Evolutionary conservation across 2,329 filamentous ascomycete genomes (phyloP).

Genomic region (Botryosphaeria agaves): DNA sequence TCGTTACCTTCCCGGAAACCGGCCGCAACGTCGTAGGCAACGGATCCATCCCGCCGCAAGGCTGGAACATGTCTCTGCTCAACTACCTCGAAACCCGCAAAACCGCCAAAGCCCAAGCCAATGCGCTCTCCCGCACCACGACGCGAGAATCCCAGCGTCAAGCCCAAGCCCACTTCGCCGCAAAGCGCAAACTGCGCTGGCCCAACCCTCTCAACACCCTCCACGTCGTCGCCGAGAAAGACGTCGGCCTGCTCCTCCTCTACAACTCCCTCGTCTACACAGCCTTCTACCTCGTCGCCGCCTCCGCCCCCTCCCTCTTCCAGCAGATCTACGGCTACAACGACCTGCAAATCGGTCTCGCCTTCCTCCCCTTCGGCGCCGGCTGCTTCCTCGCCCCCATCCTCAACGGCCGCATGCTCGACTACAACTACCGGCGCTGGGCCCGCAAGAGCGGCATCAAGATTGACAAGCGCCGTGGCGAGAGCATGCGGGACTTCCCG

Average conservation of each 20-base stretch:
- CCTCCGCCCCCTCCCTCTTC: slow-evolving; percentile 28
- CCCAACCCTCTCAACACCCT: slow-evolving; percentile 28
- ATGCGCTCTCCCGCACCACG: slow-evolving; percentile 8
- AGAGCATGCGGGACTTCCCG: slow-evolving; percentile 33
- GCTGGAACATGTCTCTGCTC: slow-evolving; percentile 12
- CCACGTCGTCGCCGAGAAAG: slow-evolving; percentile 20
- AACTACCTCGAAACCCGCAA: slow-evolving; percentile 9
- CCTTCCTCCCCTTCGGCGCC: slow-evolving; percentile 20
- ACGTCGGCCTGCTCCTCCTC: slow-evolving; percentile 19
- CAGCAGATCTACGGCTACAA: slow-evolving; percentile 26
- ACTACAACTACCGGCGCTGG: slow-evolving; percentile 56
- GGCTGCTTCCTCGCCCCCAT: slow-evolving; percentile 19
- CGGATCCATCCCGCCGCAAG: slow-evolving; percentile 11
- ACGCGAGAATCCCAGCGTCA: slow-evolving; percentile 9
- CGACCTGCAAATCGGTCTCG: slow-evolving; percentile 27
- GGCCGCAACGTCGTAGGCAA: slow-evolving; percentile 14
- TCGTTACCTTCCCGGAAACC: slow-evolving; percentile 23
- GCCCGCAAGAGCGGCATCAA: slow-evolving; percentile 43
- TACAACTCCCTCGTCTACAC: slow-evolving; percentile 25
- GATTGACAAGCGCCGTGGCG: slow-evolving; percentile 40
- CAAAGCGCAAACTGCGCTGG: slow-evolving; percentile 18
- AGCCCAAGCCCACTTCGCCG: slow-evolving; percentile 9
- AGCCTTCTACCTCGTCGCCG: slow-evolving; percentile 28
- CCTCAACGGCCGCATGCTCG: slow-evolving; percentile 38
- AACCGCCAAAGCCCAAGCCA: slow-evolving; percentile 3